Evolutionary conservation across 73 alveolate species (phyloP).

Genomic region (Strombidium stylifer): DNA sequence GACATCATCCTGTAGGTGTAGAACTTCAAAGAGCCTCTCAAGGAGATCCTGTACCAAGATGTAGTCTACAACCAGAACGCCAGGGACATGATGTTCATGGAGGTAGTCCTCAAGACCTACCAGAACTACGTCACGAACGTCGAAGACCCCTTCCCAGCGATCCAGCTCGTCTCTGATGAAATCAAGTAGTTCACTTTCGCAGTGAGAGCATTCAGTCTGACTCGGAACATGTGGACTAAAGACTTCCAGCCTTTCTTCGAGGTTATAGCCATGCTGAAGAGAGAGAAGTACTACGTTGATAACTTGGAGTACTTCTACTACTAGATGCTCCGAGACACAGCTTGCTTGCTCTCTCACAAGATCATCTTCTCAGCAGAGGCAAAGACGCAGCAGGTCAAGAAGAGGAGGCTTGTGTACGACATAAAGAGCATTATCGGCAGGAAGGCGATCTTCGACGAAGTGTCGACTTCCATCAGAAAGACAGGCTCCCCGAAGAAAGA

Average conservation of each 20-base stretch:
- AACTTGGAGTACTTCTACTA: slow-evolving; percentile 31
- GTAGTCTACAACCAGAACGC: slow-evolving; percentile 47
- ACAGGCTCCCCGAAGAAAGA: slow-evolving; percentile 14
- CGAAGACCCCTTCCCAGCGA: slow-evolving; percentile 10
- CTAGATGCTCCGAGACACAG: slow-evolving; percentile 57
- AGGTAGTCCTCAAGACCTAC: slow-evolving; percentile 12
- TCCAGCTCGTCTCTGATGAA: neutral
- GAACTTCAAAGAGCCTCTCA: slow-evolving; percentile 36
- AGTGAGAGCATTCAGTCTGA: slow-evolving; percentile 49
- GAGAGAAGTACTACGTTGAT: slow-evolving; percentile 21
- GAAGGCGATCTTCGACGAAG: too few relatives aligned
- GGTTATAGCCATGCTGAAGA: slow-evolving; percentile 7
- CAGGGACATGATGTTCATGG: slow-evolving; percentile 55
- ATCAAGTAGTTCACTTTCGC: slow-evolving; percentile 8
- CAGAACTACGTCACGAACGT: slow-evolving; percentile 33
- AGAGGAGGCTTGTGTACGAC: slow-evolving; percentile 34
- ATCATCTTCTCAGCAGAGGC: slow-evolving; percentile 46
- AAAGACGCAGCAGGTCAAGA: slow-evolving; percentile 25
- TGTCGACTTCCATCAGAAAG: too few relatives aligned
- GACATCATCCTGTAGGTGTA: slow-evolving; percentile 29
- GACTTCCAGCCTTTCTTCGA: slow-evolving; percentile 43
- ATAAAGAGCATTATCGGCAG: slow-evolving; percentile 13
- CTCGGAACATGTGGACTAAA: slow-evolving; percentile 63
- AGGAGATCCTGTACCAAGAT: slow-evolving; percentile 41
- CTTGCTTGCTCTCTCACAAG: slow-evolving; percentile 40